Evolutionary conservation across 805 yeast species (phyloP).

Genomic region (Pichia kluyveri): DNA sequence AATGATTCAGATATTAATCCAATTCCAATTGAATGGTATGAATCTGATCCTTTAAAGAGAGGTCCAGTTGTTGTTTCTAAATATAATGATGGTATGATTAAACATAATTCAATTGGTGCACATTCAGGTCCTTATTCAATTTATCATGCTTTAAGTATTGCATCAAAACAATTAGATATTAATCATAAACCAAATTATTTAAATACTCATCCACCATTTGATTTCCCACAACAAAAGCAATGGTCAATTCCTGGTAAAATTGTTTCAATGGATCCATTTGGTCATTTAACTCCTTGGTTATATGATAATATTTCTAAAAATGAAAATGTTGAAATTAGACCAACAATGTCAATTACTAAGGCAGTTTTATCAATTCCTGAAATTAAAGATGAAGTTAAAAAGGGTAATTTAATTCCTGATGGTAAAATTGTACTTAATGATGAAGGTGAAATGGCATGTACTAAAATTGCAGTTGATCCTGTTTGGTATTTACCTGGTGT

Average conservation of each 20-base stretch:
- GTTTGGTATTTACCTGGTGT: slow-evolving; percentile 67
- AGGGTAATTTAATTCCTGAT: slow-evolving; percentile 47
- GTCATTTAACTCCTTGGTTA: slow-evolving; percentile 57
- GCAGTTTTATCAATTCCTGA: slow-evolving; percentile 56
- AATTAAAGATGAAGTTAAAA: slow-evolving; percentile 44
- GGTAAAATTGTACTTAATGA: slow-evolving; percentile 52
- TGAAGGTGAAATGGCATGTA: slow-evolving; percentile 52
- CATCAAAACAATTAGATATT: slow-evolving; percentile 45
- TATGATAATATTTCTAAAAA: slow-evolving; percentile 34
- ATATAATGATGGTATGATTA: slow-evolving; percentile 36
- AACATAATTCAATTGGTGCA: slow-evolving; percentile 58
- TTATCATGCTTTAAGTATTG: slow-evolving; percentile 59
- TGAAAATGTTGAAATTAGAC: slow-evolving; percentile 48
- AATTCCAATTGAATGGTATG: slow-evolving; percentile 45
- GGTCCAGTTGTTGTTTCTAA: slow-evolving; percentile 54
- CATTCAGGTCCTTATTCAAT: slow-evolving; percentile 56
- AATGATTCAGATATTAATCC: slow-evolving; percentile 42
- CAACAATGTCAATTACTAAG: slow-evolving; percentile 59
- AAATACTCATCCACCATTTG: slow-evolving; percentile 53
- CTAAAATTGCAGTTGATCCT: slow-evolving; percentile 62
- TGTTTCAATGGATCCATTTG: slow-evolving; percentile 59
- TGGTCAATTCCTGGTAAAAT: slow-evolving; percentile 51
- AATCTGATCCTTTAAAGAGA: slow-evolving; percentile 35
- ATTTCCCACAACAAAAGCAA: slow-evolving; percentile 43
- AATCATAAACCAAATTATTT: slow-evolving; percentile 51